phyloP scores from a whole-genome alignment of 2,329 filamentous ascomycete genomes.

The Colletotrichum aenigma region DNA sequence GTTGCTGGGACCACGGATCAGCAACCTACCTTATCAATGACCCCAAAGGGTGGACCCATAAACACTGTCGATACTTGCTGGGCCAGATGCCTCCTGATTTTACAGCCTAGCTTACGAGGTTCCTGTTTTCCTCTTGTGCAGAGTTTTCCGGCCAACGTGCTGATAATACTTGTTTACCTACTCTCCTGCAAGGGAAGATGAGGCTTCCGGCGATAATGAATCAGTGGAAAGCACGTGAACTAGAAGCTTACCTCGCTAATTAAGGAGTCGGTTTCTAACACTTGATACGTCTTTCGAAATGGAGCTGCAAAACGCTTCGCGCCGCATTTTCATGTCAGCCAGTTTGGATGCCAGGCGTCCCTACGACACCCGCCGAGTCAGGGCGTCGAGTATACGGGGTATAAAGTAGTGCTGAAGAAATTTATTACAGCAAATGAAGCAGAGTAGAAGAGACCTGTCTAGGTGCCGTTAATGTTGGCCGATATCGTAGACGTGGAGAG shows the following conservation, averaged over 20 bases:
- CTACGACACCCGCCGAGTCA: background rate
- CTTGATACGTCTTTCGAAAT: background rate
- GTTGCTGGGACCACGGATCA: background rate
- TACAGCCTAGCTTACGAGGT: background rate
- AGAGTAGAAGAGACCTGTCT: background rate
- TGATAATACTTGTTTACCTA: background rate
- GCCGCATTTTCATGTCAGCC: background rate
- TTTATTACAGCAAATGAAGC: background rate
- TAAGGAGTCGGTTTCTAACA: background rate
- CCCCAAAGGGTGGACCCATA: background rate
- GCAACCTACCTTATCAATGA: background rate
- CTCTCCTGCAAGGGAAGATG: background rate
- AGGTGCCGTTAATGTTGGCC: background rate
- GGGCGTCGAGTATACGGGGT: background rate
- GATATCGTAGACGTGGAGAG: background rate
- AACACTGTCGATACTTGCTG: background rate
- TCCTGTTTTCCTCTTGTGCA: background rate
- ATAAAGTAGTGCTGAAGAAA: background rate
- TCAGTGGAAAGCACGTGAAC: background rate
- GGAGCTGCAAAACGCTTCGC: background rate
- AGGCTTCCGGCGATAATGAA: background rate
- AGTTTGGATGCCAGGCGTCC: background rate
- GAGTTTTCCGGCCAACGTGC: background rate
- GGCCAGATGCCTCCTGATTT: background rate
- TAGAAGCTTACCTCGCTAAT: background rate